Percentiles rank a stretch among this genome's conserved stretches.
These are phyloP conservation scores for Coprinopsis marcescibilis DNA, from an alignment of 768 basidiomycete species.

Conservation along the genomic window DNA sequence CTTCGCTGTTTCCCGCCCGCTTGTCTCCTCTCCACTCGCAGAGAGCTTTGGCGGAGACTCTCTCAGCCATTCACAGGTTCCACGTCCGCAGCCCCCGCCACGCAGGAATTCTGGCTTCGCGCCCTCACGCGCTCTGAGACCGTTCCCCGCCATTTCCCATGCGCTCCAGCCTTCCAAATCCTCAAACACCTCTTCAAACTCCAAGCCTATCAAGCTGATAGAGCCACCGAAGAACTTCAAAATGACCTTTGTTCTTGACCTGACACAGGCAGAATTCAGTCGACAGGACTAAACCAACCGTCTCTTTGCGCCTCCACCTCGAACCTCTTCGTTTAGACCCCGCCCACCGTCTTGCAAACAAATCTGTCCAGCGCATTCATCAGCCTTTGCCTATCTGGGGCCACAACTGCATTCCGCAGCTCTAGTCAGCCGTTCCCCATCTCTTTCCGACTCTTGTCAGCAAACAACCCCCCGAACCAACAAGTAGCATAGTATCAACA, in stretches of 20 bases:
- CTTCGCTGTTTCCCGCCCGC: constrained; percentile 43
- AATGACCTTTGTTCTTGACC: constrained; percentile 66
- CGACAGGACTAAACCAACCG: constrained; percentile 40
- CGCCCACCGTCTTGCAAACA: too few relatives aligned
- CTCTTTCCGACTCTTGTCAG: neutral
- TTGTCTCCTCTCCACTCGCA: constrained; percentile 62
- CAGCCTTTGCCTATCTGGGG: too few relatives aligned
- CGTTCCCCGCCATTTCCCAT: constrained; percentile 62
- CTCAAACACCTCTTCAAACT: constrained; percentile 19
- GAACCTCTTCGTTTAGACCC: too few relatives aligned
- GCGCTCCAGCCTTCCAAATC: constrained; percentile 29
- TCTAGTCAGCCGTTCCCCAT: too few relatives aligned
- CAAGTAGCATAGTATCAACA: constrained; percentile 10
- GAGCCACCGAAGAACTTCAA: constrained; percentile 71
- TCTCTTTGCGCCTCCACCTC: neutral
- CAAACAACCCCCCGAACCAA: neutral
- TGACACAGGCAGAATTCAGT: constrained; percentile 80
- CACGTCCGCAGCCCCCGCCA: constrained; percentile 34
- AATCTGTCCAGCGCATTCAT: too few relatives aligned
- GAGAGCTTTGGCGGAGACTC: constrained; percentile 25
- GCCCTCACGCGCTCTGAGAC: constrained; percentile 69
- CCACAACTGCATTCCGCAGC: too few relatives aligned
- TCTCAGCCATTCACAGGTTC: constrained; percentile 15
- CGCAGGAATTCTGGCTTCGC: constrained; percentile 50
- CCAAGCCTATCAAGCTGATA: constrained; percentile 62